A percentile compares a stretch with the other conserved stretches of the same genome.
Conservation (phyloP, 345 rosid genomes). For the Adansonia digitata region DNA sequence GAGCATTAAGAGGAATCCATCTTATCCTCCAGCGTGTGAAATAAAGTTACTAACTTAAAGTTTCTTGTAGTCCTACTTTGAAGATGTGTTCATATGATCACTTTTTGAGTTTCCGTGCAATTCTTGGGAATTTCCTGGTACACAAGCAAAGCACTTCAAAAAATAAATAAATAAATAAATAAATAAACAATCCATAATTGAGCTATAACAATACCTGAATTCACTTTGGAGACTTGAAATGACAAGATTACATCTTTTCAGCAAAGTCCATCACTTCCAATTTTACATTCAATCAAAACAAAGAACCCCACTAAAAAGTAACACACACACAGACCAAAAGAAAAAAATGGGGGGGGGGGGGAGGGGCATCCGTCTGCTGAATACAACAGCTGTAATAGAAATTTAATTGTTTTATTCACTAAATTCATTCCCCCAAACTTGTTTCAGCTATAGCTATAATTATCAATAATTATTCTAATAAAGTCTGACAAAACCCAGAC, state of each 20-base stretch:
- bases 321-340: no score
- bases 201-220: background rate
- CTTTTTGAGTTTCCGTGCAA: conserved; percentile 4
- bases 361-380: background rate
- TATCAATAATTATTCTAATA: background rate
- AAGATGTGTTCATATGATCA: background rate
- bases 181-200: no score
- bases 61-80: conserved; percentile 17
- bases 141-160: conserved; percentile 3
- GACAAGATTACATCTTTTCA: no score
- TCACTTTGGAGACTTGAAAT: background rate
- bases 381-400: background rate
- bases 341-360: no score
- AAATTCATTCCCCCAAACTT: background rate
- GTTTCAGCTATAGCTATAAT: background rate
- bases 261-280: no score
- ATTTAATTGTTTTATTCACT: background rate
- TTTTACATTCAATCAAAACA: background rate
- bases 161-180: no score
- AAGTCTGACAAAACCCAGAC: background rate
- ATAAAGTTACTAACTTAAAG: conserved; percentile 24
- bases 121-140: background rate
- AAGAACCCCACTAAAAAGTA: background rate
- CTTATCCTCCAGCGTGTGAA: conserved; percentile 24
- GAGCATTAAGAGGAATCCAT: conserved; percentile 22